Conservation (phyloP, 768 basidiomycete genomes). For the Leccinum uliginosum region DNA sequence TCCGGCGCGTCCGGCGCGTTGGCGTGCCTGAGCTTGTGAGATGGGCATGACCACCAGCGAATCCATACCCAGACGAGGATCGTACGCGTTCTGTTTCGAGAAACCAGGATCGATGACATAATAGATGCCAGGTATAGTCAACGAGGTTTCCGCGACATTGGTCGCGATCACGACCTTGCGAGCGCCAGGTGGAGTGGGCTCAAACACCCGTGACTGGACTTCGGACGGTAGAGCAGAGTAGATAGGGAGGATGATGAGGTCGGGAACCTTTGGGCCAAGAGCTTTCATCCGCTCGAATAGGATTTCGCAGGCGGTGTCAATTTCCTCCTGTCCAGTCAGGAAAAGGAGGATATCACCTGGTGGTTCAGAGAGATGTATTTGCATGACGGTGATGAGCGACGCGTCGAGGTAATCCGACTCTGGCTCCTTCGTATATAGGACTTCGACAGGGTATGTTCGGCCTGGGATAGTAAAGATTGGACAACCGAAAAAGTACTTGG, state of each 20-base stretch:
- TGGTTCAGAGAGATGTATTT: conserved; percentile 97
- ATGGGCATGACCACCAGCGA: conserved; percentile 98
- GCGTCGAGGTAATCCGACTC: conserved; percentile 97
- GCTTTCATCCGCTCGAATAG: conserved; percentile 99
- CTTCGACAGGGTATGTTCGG: conserved; percentile 96
- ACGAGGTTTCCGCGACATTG: conserved; percentile 96
- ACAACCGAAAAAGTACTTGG: conserved; percentile 97
- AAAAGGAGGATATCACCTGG: conserved; percentile 95
- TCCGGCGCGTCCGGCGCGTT: conserved; percentile 93
- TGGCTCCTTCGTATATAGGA: conserved; percentile 98
- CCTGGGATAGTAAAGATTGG: conserved; percentile 99
- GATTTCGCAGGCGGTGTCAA: conserved; percentile 96
- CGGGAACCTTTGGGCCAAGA: conserved; percentile 96
- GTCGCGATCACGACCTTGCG: conserved; percentile 99
- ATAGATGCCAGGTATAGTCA: conserved; percentile 98
- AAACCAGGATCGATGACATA: conserved; percentile 99
- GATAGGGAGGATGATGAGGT: conserved; percentile 93
- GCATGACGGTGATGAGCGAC: conserved; percentile 98
- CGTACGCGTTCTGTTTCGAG: conserved; percentile 98
- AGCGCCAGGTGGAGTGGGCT: conserved; percentile 96
- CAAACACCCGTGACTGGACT: conserved; percentile 96
- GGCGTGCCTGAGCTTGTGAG: conserved; percentile 96
- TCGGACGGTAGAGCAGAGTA: conserved; percentile 98
- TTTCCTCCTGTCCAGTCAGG: conserved; percentile 98
- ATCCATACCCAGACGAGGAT: conserved; percentile 97